Base-by-base conservation (phyloP, 2,329 filamentous ascomycete genomes). In the Chalaropsis ovoidea region DNA sequence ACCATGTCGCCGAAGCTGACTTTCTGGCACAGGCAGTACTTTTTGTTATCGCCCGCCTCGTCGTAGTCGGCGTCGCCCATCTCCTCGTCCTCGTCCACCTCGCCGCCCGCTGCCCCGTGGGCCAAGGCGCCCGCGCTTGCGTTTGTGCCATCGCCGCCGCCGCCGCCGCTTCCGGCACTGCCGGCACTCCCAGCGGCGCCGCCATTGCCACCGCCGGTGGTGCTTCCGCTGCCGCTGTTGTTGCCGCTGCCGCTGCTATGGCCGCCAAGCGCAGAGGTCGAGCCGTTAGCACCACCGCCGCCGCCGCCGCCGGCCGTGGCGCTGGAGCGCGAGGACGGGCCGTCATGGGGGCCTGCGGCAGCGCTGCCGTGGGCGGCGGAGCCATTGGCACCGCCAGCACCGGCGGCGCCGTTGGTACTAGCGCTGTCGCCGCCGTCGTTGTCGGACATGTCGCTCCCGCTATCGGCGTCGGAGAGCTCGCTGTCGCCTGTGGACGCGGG, bases 1-100 rank as follows among this genome's bases (percentile, higher is more conserved):
- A 94, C 89, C 89, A 94, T 94, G 72, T 93, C 87, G 68, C 89
- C 89, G 72, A 89, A 91, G 74, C 87, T 90, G 69, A 92, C 87
- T 71, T 88, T 88, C 73, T 92, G 87, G 74, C 89, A 94, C 39
- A 87, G 80, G 76, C 89, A 94, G 76, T 94, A 94, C 74, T 90
- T 89, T 72, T 88, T 86, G 75, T 91, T 88, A 69, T 87, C 86
- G 65, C 85, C 85, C 52, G 86, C 87, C 65, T 90, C 87, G 62
- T 90, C 87, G 41, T 87, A 85, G 24, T 84, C 80, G 8, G 77
- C 81, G 65, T 80, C 81, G 35, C 81, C 81, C 70, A 83, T 76
- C 67, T 76, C 73, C 71, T 83, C 84, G 70, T 86, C 80, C 64
- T 79, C 77, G 70, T 86, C 80, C 64, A 79, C 77, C 41, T 80